These are phyloP conservation scores for Gossypium laxum DNA, from an alignment of 441 rosid species.

Conservation along the genomic window DNA sequence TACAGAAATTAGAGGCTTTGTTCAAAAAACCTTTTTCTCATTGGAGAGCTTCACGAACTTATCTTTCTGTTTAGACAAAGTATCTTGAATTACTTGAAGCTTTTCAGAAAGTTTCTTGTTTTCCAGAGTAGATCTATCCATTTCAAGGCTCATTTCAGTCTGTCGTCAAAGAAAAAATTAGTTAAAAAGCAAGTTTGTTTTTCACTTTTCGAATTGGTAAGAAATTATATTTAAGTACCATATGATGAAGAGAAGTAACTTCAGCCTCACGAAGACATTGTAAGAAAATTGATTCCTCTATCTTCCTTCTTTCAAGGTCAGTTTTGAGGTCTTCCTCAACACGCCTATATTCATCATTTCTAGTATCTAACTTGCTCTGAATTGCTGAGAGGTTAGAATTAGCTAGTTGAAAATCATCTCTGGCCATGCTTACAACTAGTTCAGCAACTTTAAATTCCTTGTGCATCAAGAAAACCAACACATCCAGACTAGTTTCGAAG, in stretches of 20 bases:
- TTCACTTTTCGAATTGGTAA: neutral
- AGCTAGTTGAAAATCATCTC: too few species aligned
- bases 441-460: too few species aligned
- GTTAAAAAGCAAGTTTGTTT: conserved; percentile 11
- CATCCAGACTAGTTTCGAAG: conserved; percentile 59
- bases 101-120: conserved; percentile 75
- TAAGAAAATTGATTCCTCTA: conserved; percentile 45
- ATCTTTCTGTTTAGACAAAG: conserved; percentile 78
- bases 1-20: neutral
- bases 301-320: conserved; percentile 51
- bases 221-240: neutral
- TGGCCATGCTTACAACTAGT: too few species aligned
- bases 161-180: conserved; percentile 29
- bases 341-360: too few species aligned
- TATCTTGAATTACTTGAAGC: conserved; percentile 74
- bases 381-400: too few species aligned
- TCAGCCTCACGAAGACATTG: conserved; percentile 69
- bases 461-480: conserved; percentile 55
- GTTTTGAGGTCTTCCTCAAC: conserved; percentile 46
- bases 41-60: conserved; percentile 53
- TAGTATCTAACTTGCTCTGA: too few species aligned
- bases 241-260: conserved; percentile 35
- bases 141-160: conserved; percentile 85
- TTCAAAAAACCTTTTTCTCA: conserved; percentile 47
- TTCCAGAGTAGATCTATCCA: conserved; percentile 65